phyloP scores from a whole-genome alignment of 352 stramenopile genomes.

The Phytopythium delawarense region DNA sequence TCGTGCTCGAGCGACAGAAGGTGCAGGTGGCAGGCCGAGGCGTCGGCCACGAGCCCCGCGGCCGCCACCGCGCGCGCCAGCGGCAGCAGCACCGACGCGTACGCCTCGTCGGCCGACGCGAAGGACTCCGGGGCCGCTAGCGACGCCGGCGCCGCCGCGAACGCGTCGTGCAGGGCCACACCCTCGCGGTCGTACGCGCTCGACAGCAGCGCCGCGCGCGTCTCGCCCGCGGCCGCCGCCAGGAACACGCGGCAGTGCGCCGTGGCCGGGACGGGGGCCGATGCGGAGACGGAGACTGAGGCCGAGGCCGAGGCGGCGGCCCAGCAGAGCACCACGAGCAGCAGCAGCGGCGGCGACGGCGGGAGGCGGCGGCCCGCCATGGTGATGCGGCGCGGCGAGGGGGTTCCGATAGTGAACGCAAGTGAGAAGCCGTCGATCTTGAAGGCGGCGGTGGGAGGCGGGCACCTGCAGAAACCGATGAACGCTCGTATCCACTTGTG shows the following conservation, averaged over 20 bases:
- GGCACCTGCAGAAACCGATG: no score
- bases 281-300: neutral
- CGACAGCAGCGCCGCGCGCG: slow-evolving; percentile 49
- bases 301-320: neutral
- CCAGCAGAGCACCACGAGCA: slow-evolving; percentile 11
- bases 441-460: neutral
- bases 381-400: neutral
- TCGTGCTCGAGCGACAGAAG: slow-evolving; percentile 1
- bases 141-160: slow-evolving; percentile 16
- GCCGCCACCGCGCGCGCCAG: slow-evolving; percentile 42
- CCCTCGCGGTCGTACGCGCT: slow-evolving; percentile 44
- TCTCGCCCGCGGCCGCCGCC: slow-evolving; percentile 25
- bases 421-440: neutral
- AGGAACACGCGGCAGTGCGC: slow-evolving; percentile 57
- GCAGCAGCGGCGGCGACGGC: neutral
- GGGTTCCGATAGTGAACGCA: neutral
- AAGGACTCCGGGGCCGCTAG: slow-evolving; percentile 20
- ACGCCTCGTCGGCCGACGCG: slow-evolving; percentile 23
- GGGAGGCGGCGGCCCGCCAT: neutral
- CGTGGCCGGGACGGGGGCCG: slow-evolving; percentile 10
- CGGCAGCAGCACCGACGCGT: slow-evolving; percentile 32
- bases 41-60: slow-evolving; percentile 17
- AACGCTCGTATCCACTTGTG: neutral
- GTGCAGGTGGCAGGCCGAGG: slow-evolving; percentile 9
- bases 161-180: slow-evolving; percentile 44